Evolutionary conservation across 75 land plant species (phyloP), one percentile per base, ranked within the genome.

Genomic region (Selaginella moellendorffii): DNA sequence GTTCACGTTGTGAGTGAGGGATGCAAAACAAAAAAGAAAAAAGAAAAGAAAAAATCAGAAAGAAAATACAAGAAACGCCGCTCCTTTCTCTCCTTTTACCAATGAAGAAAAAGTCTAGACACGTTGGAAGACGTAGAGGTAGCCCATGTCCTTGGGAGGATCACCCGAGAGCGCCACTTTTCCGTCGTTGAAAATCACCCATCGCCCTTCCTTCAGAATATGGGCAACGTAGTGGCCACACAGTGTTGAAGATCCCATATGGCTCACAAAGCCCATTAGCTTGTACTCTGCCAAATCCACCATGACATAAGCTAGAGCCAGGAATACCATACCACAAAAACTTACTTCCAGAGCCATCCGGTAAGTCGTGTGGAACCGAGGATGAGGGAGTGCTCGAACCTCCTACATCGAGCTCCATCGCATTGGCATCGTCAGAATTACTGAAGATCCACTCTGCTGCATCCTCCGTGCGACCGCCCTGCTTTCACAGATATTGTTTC

Each of bases 161-260:
- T 90, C 82, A 23, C 78, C 72, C 0, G 99, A 95, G 17, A 77
- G 80, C 23, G 92, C 97, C 25, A 95, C 99, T 46, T 90, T 95
- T 59, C 76, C 63, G 67, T 95, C 99, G 53, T 95, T 95, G 69
- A 82, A 90, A 23, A 95, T 95, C 1, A 90, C 88, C 99, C 99
- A 95, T 66, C 84, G 81, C 2, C 88, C 86, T 53, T 86, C 86
- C 67, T 95, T 95, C 19, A 68, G 26, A 5, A 95, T 66, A 66
- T 95, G 99, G 20, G 88, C 99, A 23, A 95, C 99, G 67, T 95
- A 95, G 59, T 95, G 99, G 0, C 99, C 99, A 67, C 97, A 84
- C 21, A 89, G 97, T 1, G 99, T 90, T 0, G 99, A 95, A 2
- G 92, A 84, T 25, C 99, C 99, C 63, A 95, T 95, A 69, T 95